These are phyloP conservation scores for Candida sanyiensis DNA, from an alignment of 805 yeast genomes.

Conservation along the genomic window DNA sequence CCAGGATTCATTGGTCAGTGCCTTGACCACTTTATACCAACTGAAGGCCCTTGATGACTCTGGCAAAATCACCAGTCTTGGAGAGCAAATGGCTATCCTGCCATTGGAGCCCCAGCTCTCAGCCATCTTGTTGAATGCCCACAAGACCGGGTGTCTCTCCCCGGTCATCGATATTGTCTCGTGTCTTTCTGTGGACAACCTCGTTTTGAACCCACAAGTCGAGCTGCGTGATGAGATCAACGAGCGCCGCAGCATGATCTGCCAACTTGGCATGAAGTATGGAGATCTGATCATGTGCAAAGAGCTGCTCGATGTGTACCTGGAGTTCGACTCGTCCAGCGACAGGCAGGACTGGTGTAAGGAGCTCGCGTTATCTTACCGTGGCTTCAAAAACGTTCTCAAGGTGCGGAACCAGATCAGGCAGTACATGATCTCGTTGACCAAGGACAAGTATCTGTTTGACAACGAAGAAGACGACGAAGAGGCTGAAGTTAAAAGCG, in stretches of 20 bases:
- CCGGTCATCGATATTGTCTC: constrained; percentile 86
- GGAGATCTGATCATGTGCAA: constrained; percentile 85
- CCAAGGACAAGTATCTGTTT: constrained; percentile 31
- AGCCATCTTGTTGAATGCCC: constrained; percentile 73
- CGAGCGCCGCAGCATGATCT: constrained; percentile 60
- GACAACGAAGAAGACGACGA: constrained; percentile 15
- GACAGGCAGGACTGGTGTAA: constrained; percentile 82
- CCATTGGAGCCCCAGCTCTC: constrained; percentile 93
- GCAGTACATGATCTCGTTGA: constrained; percentile 54
- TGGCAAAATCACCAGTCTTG: constrained; percentile 74
- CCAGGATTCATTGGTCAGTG: constrained; percentile 64
- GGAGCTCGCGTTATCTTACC: constrained; percentile 65
- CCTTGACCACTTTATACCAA: constrained; percentile 71
- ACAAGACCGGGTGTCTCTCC: constrained; percentile 42
- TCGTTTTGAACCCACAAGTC: constrained; percentile 71
- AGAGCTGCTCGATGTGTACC: constrained; percentile 61
- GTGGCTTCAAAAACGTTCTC: constrained; percentile 74
- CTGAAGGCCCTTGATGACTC: constrained; percentile 71
- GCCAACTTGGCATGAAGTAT: constrained; percentile 61
- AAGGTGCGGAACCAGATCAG: constrained; percentile 71
- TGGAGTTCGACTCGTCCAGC: constrained; percentile 35
- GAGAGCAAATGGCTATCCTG: constrained; percentile 79
- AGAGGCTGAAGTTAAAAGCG: constrained; percentile 10
- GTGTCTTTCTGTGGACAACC: constrained; percentile 87
- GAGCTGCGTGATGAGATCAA: constrained; percentile 82